Evolutionary conservation across 805 yeast genomes (phyloP).

Genomic region (Metschnikowia lachancei): DNA sequence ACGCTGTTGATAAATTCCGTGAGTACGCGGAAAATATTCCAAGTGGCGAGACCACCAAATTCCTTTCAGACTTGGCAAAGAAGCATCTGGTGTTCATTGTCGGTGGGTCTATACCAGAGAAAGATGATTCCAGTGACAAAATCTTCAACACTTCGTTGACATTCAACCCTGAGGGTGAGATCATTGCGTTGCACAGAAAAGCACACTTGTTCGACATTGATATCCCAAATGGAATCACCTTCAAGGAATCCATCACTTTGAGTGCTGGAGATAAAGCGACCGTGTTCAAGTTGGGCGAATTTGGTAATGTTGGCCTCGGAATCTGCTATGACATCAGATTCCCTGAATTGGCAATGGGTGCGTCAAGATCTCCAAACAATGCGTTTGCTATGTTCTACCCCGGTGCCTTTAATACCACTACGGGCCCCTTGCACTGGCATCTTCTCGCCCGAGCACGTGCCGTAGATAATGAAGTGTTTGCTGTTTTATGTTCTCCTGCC

Average conservation of each 20-base stretch:
- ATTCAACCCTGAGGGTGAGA: slow-evolving; percentile 66
- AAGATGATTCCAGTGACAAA: slow-evolving; percentile 39
- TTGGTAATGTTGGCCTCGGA: slow-evolving; percentile 65
- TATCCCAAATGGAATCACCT: slow-evolving; percentile 85
- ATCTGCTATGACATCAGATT: slow-evolving; percentile 80
- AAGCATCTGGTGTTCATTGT: slow-evolving; percentile 61
- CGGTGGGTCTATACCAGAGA: slow-evolving; percentile 93
- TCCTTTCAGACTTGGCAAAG: slow-evolving; percentile 66
- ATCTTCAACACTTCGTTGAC: slow-evolving; percentile 71
- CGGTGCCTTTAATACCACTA: slow-evolving; percentile 80
- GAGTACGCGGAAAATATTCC: slow-evolving; percentile 89
- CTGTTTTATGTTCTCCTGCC: slow-evolving; percentile 84
- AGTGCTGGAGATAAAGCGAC: slow-evolving; percentile 83
- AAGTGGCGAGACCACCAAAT: slow-evolving; percentile 60
- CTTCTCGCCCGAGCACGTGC: slow-evolving; percentile 70
- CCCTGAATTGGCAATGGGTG: slow-evolving; percentile 71
- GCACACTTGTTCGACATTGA: slow-evolving; percentile 90
- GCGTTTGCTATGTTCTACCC: slow-evolving; percentile 79
- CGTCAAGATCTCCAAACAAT: slow-evolving; percentile 58
- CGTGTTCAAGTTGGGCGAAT: slow-evolving; percentile 59
- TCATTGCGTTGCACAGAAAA: slow-evolving; percentile 86
- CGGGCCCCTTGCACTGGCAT: slow-evolving; percentile 85
- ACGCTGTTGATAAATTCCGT: slow-evolving; percentile 80
- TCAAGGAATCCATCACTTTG: slow-evolving; percentile 74
- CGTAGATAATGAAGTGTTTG: slow-evolving; percentile 57